Base-by-base conservation (phyloP, 306 rosid species). In the Alnus rubra region DNA sequence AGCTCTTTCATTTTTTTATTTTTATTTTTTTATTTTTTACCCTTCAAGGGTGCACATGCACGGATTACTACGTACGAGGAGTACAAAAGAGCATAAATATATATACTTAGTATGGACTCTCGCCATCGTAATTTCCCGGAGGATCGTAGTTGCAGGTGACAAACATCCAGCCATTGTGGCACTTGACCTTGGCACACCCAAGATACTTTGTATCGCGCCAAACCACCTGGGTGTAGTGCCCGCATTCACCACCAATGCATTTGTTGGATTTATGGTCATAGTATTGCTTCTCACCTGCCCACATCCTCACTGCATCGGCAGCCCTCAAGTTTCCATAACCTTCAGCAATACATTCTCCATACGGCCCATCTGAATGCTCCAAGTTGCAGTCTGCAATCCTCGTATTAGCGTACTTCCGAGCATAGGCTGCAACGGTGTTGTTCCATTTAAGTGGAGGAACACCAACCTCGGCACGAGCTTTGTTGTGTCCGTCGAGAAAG, bases 361-460 rank as follows among this genome's bases (percentile, higher is more conserved):
- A 93, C 1, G 90, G 94, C 0, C 97, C 97, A 11, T 23, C 37
- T 0, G 98, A 93, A 74, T 93, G 98, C 33, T 49, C 88, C 42
- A 93, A 30, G 5, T 78, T 52, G 78, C 98, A 93, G 76, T 79
- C 79, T 0, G 14, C 10, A 11, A 72, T 68, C 51, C 84, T 83
- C 4, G n/a, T 2, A 9, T 77, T 56, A 1, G 96, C 96, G 14
- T 92, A 92, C 2, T 49, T 75, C 10, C 76, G 84, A 3, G 97
- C 97, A 16, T 92, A 90, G 71, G 77, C 84, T 9, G 74, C 85
- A 0, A 93, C 59, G 3, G 81, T 87, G 35, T 81, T 0, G 80
- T 87, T 86, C 97, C 96, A 93, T 0, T 44, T 14, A 6, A 93
- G 19, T 5, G 92, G 89, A 16, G 77, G 52, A 1, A 49, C 52